These are phyloP conservation scores for Beauveria sp. DNA, from an alignment of 2,329 filamentous ascomycete species.

Conservation along the genomic window DNA sequence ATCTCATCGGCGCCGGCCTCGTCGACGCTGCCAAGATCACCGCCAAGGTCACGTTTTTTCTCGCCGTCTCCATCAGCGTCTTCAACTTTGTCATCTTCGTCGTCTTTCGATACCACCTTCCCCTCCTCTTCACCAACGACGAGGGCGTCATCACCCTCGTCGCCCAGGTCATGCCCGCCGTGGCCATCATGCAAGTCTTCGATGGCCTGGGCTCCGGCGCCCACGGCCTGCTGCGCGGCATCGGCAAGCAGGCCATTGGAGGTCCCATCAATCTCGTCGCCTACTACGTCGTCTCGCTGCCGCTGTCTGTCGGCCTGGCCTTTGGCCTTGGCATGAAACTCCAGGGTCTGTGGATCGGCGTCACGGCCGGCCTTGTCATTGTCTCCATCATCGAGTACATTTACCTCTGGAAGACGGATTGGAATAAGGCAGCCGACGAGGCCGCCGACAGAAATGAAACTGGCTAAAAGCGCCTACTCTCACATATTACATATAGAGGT, in stretches of 20 bases:
- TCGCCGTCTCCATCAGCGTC: conserved; percentile 63
- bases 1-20: conserved; percentile 81
- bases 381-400: conserved; percentile 46
- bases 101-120: conserved; percentile 63
- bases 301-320: conserved; percentile 68
- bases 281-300: conserved; percentile 82
- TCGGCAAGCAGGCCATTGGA: conserved; percentile 83
- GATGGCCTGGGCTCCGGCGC: conserved; percentile 73
- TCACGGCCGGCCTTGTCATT: conserved; percentile 62
- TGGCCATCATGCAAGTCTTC: conserved; percentile 83
- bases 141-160: conserved; percentile 61
- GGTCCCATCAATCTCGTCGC: conserved; percentile 80
- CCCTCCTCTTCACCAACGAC: conserved; percentile 71
- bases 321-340: conserved; percentile 74
- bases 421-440: conserved; percentile 45
- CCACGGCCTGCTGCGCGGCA: conserved; percentile 76
- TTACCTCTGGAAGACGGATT: conserved; percentile 45
- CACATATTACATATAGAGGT: not conserved
- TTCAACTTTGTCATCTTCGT: conserved; percentile 69
- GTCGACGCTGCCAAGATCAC: conserved; percentile 72
- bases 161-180: conserved; percentile 65
- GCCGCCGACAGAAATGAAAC: conserved; percentile 43
- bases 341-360: conserved; percentile 72
- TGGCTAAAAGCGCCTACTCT: conserved; percentile 24
- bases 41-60: conserved; percentile 61